phyloP scores from a whole-genome alignment of 106 monocot genomes.

The Dendrobium huoshanense region DNA sequence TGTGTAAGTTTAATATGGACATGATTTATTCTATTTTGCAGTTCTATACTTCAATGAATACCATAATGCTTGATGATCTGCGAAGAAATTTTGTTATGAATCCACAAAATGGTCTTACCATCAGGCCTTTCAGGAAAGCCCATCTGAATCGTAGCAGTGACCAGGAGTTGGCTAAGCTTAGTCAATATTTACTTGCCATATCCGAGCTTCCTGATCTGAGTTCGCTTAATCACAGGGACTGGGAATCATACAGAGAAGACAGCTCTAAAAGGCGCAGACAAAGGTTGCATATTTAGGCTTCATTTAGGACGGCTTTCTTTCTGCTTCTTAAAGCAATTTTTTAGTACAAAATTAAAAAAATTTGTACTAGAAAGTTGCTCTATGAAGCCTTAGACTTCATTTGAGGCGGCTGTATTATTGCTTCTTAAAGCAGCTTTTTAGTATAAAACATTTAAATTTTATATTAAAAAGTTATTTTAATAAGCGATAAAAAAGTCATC shows the following conservation, averaged over 20 bases:
- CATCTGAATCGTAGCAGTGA: slow-evolving; percentile 74
- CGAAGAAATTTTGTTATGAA: slow-evolving; percentile 99
- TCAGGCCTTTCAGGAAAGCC: slow-evolving; percentile 82
- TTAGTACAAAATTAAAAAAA: too few relatives aligned
- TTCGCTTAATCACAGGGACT: slow-evolving; percentile 61
- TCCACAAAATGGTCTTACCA: slow-evolving; percentile 92
- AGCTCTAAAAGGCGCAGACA: slow-evolving; percentile 61
- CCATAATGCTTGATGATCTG: slow-evolving; percentile 97
- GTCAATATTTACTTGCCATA: slow-evolving; percentile 82
- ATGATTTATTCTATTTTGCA: slow-evolving; percentile 29
- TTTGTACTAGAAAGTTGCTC: too few relatives aligned
- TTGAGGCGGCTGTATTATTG: too few relatives aligned
- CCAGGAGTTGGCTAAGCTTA: slow-evolving; percentile 73
- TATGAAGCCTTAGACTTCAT: too few relatives aligned
- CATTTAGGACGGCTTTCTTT: too few relatives aligned
- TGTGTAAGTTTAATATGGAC: background rate
- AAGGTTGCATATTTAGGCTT: slow-evolving; percentile 18
- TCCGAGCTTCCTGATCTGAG: slow-evolving; percentile 79
- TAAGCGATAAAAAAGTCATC: too few relatives aligned
- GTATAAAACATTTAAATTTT: too few relatives aligned
- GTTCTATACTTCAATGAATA: slow-evolving; percentile 75
- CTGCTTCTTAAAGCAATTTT: too few relatives aligned
- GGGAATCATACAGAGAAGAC: slow-evolving; percentile 72
- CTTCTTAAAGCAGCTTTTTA: too few relatives aligned
- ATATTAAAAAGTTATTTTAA: too few relatives aligned